Evolutionary conservation across 768 basidiomycete genomes (phyloP), one percentile per base, ranked within the genome.

Genomic region (Paxillus ammoniavirescens): DNA sequence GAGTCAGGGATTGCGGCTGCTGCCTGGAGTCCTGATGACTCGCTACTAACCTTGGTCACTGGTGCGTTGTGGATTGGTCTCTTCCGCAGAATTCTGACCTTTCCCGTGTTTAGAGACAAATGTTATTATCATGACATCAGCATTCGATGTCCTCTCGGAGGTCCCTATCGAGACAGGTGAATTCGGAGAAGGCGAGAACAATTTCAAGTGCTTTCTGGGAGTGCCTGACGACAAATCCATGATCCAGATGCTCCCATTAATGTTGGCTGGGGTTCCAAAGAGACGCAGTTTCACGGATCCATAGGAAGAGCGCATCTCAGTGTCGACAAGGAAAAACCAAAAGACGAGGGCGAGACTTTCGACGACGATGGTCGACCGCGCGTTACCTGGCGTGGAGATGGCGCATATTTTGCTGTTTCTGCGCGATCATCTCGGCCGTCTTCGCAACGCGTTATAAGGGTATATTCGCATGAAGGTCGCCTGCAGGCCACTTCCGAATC

Each of bases 261-360:
- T 61, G 93, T 98, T 54, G 97, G 97, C 14, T 99, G 97, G 97
- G 97, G 97, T 38, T 90, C 91, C 2, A 96, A 95, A 65, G 81
- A 90, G 67, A 98, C 97, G 0, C 97, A 99, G 64, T 99, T 99
- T 66, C 94, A 98, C 61, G 97, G 97, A 9, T 96, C 94, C 0
- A 75, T 93, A 4, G 96, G 97, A 15, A 98, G 98, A 68, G 73
- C 81, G 2, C 65, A 69, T 59, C 64, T 69, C 51, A 60, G 57
- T 33, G 89, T 89, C 21, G 91, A 92, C 0, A 76, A 80, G 26
- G 59, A 70, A 10, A 58, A 66, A 54, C 61, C 72, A 35, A 64
- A 71, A 4, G 64, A 61, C 31, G 73, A 81, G 17, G 79, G 80
- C 18, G 72, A 76, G 8, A 86, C 83, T 58, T 84, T 85, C 3